phyloP scores from a whole-genome alignment of 2,329 filamentous ascomycete species.

The Talaromyces verruculosus region DNA sequence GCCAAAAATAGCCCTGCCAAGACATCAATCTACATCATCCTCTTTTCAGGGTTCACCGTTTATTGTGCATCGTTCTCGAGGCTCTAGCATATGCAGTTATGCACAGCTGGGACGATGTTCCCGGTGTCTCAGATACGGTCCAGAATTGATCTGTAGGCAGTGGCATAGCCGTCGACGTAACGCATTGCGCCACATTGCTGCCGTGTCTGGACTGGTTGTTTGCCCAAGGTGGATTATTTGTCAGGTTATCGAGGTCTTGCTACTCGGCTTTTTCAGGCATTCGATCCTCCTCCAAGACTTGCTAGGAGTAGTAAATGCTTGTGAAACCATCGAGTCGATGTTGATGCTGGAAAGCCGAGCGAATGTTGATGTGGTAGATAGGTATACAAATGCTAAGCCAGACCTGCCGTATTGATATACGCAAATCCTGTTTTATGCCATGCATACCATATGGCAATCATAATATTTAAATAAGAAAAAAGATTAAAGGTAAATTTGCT shows the following conservation, averaged over 20 bases:
- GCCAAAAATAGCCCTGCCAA: slow-evolving; percentile 10
- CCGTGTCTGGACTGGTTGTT: neutral
- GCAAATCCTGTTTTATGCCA: neutral
- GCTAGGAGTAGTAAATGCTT: neutral
- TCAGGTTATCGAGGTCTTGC: neutral
- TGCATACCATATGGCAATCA: neutral
- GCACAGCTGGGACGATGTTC: neutral
- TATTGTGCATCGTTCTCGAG: neutral
- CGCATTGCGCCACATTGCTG: slow-evolving; percentile 12
- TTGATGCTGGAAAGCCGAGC: neutral
- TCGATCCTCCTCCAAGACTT: neutral
- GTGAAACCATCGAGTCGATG: neutral
- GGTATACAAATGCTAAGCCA: neutral
- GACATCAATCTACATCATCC: neutral
- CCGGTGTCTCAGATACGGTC: neutral
- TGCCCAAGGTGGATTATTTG: neutral
- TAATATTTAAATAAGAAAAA: neutral
- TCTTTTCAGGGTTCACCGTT: neutral
- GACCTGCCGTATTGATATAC: neutral
- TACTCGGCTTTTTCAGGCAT: neutral
- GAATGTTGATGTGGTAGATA: neutral
- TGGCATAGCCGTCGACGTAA: slow-evolving; percentile 9
- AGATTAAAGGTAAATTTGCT: neutral
- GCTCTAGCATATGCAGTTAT: neutral
- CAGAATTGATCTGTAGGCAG: slow-evolving; percentile 2